Base-by-base conservation (phyloP, 106 monocot genomes). In the Allium fistulosum region DNA sequence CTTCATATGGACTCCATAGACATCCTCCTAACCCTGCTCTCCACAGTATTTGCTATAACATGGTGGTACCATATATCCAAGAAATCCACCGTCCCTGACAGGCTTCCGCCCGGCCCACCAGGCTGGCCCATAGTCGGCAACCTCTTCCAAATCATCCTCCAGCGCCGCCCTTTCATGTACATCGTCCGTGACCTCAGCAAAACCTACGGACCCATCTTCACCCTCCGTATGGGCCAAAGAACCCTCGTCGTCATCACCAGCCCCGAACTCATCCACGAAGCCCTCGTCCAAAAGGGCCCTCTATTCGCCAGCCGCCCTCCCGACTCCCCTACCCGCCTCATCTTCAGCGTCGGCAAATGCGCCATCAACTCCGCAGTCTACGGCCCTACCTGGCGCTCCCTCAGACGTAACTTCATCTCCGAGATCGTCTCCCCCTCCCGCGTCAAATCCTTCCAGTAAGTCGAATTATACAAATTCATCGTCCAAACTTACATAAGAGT, bases 121-220 rank as follows among this genome's bases (percentile, higher is more conserved):
- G 94, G 94, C 17, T 94, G 90, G 90, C 94, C 94, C 15, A 60
- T 90, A 8, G 90, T 94, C 48, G 94, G 94, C 15, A 94, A 94
- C 78, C 82, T 94, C 67, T 86, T 90, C 76, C 94, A 94, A 59
- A 84, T 94, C 64, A 59, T 78, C 62, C 82, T 94, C 58, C 79
- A 94, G 59, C 84, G 86, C 48, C 83, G 94, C 5, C 79, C 81
- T 17, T 90, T 94, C 90, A 94, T 94, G 50, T 87, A 94, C 80
- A 69, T 90, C 6, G 94, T 82, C 58, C 77, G 90, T 22, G 94
- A 94, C 71, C 86, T 94, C 65, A 86, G 89, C n/a, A 17, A 53
- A 49, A 71, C 63, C 51, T 94, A 94, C 82, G 94, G 94, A 14
- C 90, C 90, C 26, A 94, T 94, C 73, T 94, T 94, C 82, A 84